A percentile compares a stretch with the other conserved stretches of the same genome.
Evolutionary conservation across 495 filamentous ascomycete genomes (phyloP).

Genomic region (Podospora bellae-mahoneyi): DNA sequence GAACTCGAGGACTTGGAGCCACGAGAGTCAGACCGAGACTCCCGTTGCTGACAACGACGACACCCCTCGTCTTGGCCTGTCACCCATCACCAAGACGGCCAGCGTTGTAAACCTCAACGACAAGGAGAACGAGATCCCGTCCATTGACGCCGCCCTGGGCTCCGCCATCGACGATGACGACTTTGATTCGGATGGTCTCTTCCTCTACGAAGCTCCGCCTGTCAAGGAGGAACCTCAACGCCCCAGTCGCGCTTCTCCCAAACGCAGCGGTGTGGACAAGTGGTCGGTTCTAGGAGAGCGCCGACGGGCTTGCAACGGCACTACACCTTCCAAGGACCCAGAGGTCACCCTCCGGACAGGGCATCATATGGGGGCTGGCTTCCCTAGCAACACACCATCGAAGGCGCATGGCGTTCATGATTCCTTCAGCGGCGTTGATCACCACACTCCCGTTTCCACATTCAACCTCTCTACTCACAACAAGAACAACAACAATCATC

Average conservation of each 20-base stretch:
- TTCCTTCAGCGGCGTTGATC: constrained; percentile 22
- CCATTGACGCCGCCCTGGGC: constrained; percentile 39
- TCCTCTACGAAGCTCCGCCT: constrained; percentile 61
- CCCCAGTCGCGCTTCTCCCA: constrained; percentile 44
- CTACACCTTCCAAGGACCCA: constrained; percentile 40
- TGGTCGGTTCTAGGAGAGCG: constrained; percentile 83
- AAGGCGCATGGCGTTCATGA: constrained; percentile 40
- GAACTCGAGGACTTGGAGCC: constrained; percentile 78
- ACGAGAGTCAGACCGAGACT: constrained; percentile 58
- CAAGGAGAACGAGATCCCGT: constrained; percentile 40
- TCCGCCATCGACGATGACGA: constrained; percentile 55
- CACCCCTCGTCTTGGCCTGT: constrained; percentile 49
- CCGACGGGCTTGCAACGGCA: constrained; percentile 61
- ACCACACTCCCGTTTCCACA: constrained; percentile 26
- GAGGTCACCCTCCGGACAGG: constrained; percentile 43
- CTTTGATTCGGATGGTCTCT: constrained; percentile 60
- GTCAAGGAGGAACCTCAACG: constrained; percentile 35
- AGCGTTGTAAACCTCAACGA: constrained; percentile 25
- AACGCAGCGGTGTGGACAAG: constrained; percentile 65
- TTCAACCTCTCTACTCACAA: constrained; percentile 30
- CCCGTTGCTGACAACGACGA: constrained; percentile 38
- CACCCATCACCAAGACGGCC: constrained; percentile 49
- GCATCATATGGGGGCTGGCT: constrained; percentile 16
- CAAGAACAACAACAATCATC: constrained; percentile 16
- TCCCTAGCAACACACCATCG: constrained; percentile 34